Percentiles rank a stretch among this genome's conserved stretches.
Conservation (phyloP, 2,329 filamentous ascomycete genomes). For the Scedosporium aurantiacum region DNA sequence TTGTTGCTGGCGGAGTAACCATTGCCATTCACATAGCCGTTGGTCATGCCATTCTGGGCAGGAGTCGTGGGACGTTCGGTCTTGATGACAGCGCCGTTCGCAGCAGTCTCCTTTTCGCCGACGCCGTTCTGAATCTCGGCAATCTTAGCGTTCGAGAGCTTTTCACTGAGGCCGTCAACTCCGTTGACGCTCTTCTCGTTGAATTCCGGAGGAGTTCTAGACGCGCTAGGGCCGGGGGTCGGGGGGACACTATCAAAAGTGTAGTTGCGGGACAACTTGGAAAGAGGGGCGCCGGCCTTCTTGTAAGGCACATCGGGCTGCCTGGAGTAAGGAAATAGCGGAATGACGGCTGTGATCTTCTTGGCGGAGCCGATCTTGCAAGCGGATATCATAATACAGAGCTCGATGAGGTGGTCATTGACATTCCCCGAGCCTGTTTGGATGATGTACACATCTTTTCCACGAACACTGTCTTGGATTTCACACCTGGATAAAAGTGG, state of each 20-base stretch:
- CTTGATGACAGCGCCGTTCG: conserved; percentile 11
- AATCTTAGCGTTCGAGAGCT: conserved; percentile 58
- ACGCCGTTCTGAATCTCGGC: conserved; percentile 37
- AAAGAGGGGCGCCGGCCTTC: conserved; percentile 78
- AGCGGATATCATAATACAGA: conserved; percentile 96
- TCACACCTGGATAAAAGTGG: conserved; percentile 52
- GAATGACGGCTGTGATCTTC: conserved; percentile 85
- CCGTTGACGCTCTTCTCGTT: conserved; percentile 37
- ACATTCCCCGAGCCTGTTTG: conserved; percentile 86
- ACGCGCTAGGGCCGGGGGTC: conserved; percentile 64
- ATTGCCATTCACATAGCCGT: conserved; percentile 17
- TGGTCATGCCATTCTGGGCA: not conserved
- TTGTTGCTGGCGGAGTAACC: conserved; percentile 22
- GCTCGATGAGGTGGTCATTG: conserved; percentile 93
- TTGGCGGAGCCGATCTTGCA: conserved; percentile 91
- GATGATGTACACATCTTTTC: conserved; percentile 98
- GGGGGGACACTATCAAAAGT: conserved; percentile 89
- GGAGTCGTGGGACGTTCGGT: conserved; percentile 8
- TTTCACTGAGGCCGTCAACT: conserved; percentile 57
- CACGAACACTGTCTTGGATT: conserved; percentile 90
- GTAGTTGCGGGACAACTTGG: conserved; percentile 53
- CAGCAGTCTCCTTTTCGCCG: conserved; percentile 34
- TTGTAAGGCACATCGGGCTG: conserved; percentile 97
- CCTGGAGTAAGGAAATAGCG: conserved; percentile 91
- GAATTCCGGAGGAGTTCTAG: conserved; percentile 50